phyloP scores from a whole-genome alignment of 2,329 filamentous ascomycete genomes.

The Penicillium crustosum region DNA sequence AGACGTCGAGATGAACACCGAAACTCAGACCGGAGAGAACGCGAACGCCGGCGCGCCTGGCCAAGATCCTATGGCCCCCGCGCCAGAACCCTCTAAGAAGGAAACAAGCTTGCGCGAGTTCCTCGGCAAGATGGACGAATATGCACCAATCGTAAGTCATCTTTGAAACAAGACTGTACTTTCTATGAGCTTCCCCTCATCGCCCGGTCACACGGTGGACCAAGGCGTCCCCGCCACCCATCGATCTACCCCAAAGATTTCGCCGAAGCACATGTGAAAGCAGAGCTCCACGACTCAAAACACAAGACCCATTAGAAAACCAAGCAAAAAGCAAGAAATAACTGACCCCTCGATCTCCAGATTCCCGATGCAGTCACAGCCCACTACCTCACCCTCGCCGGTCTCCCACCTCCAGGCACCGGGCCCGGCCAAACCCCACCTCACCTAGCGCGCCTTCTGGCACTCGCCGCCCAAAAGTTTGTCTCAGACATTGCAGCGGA shows the following conservation, averaged over 20 bases:
- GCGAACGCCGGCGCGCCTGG: slow-evolving; percentile 15
- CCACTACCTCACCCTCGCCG: slow-evolving; percentile 96
- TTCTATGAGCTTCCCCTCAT: slow-evolving; percentile 6
- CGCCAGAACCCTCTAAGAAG: slow-evolving; percentile 70
- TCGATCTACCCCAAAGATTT: not conserved
- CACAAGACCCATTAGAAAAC: not conserved
- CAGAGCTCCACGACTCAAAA: not conserved
- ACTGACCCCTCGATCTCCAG: slow-evolving; percentile 48
- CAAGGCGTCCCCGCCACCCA: not conserved
- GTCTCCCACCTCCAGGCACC: slow-evolving; percentile 80
- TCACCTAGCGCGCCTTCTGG: slow-evolving; percentile 86
- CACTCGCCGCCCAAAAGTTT: slow-evolving; percentile 98
- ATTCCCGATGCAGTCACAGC: slow-evolving; percentile 97
- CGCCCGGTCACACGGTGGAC: not conserved
- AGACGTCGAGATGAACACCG: slow-evolving; percentile 39
- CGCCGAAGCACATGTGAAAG: not conserved
- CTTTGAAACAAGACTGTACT: not conserved
- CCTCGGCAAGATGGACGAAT: slow-evolving; percentile 94
- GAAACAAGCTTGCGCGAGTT: slow-evolving; percentile 92
- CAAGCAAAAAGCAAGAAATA: not conserved
- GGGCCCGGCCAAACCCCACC: slow-evolving; percentile 76
- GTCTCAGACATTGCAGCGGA: slow-evolving; percentile 96
- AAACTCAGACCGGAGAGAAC: slow-evolving; percentile 10
- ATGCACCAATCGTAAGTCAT: slow-evolving; percentile 81
- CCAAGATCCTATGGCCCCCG: slow-evolving; percentile 50